Evolutionary conservation across 1,284 basidiomycete species (phyloP).

Genomic region (Cryptococcus floricola): DNA sequence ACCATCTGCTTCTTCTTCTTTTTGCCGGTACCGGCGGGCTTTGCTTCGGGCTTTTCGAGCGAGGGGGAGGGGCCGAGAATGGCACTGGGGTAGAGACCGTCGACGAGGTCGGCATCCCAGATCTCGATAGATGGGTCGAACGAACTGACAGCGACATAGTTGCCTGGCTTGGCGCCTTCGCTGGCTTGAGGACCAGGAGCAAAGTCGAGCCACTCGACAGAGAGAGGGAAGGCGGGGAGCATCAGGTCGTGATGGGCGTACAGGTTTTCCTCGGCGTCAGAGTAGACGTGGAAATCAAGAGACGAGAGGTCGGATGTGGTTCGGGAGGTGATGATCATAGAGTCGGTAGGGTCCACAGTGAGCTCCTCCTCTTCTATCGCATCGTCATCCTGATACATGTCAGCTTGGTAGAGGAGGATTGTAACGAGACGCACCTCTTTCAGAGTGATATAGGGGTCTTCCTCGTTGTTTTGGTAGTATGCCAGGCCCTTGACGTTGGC

Average conservation of each 20-base stretch:
- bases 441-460: slow-evolving; percentile 95
- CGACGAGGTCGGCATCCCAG: slow-evolving; percentile 91
- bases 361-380: slow-evolving; percentile 85
- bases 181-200: slow-evolving; percentile 49
- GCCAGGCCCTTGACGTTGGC: slow-evolving; percentile 93
- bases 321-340: slow-evolving; percentile 87
- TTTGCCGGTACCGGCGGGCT: slow-evolving; percentile 77
- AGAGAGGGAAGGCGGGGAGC: slow-evolving; percentile 95
- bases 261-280: slow-evolving; percentile 84
- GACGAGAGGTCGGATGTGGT: slow-evolving; percentile 97
- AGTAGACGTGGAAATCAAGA: slow-evolving; percentile 91
- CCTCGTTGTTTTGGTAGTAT: slow-evolving; percentile 84
- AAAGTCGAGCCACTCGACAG: slow-evolving; percentile 98
- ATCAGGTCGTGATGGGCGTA: slow-evolving; percentile 98
- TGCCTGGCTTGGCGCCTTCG: slow-evolving; percentile 56
- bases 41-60: slow-evolving; percentile 74
- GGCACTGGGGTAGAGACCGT: slow-evolving; percentile 88
- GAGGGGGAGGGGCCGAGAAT: slow-evolving; percentile 69
- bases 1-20: slow-evolving; percentile 90
- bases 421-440: slow-evolving; percentile 65
- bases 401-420: not conserved
- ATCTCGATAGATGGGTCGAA: slow-evolving; percentile 98
- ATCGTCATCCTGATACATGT: slow-evolving; percentile 61
- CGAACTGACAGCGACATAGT: slow-evolving; percentile 93
- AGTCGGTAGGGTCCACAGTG: slow-evolving; percentile 84